A percentile compares a stretch with the other conserved stretches of the same genome.
phyloP scores from a whole-genome alignment of 2,329 filamentous ascomycete genomes.

The Proliferodiscus dingleyae region DNA sequence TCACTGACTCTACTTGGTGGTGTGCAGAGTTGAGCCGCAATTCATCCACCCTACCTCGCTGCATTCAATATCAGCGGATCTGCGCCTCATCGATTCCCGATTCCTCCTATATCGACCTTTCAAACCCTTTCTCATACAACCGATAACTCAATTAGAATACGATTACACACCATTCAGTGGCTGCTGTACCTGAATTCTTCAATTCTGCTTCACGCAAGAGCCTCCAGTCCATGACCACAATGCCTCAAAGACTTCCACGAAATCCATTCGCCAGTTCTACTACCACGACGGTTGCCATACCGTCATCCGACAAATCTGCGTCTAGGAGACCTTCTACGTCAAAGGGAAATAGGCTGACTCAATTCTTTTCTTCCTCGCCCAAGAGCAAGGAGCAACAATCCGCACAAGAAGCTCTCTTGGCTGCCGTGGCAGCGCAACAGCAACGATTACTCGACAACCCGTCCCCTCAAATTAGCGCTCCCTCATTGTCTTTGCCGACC shows the following conservation, averaged over 20 bases:
- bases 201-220: conserved; percentile 11
- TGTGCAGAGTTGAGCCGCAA: conserved; percentile 11
- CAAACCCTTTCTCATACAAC: background rate
- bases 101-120: conserved; percentile 9
- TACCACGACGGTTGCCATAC: conserved; percentile 24
- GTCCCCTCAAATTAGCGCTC: conserved; percentile 61
- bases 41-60: conserved; percentile 11
- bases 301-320: conserved; percentile 25
- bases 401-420: conserved; percentile 62
- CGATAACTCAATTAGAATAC: background rate
- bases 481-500: conserved; percentile 75
- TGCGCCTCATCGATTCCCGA: conserved; percentile 14
- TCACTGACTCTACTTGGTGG: background rate
- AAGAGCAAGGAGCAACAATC: conserved; percentile 66
- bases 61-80: conserved; percentile 7
- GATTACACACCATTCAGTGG: background rate
- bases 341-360: conserved; percentile 72
- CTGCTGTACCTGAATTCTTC: background rate
- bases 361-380: conserved; percentile 77
- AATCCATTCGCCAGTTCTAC: conserved; percentile 32
- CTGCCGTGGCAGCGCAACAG: conserved; percentile 57
- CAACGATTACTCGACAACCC: conserved; percentile 44
- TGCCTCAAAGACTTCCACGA: conserved; percentile 34
- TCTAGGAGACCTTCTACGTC: conserved; percentile 53
- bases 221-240: conserved; percentile 23